These are phyloP conservation scores for Agarophyton chilense DNA, from an alignment of 23 red algal genomes.

Conservation along the genomic window DNA sequence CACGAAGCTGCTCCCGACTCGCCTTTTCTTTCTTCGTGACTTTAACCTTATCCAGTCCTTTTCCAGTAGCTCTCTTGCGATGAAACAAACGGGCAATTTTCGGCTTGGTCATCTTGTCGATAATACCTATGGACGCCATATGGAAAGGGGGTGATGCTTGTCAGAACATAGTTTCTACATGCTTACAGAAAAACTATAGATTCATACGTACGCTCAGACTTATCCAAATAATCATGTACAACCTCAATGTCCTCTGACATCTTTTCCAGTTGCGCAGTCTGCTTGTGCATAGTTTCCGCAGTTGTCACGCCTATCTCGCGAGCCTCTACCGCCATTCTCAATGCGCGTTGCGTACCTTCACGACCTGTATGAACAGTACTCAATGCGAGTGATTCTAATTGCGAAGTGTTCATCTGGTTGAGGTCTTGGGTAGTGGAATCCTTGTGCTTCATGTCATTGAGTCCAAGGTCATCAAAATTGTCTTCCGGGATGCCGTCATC, in stretches of 20 bases:
- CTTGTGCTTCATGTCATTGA: constrained; percentile 27
- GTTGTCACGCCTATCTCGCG: constrained; percentile 75
- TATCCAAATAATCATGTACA: constrained; percentile 79
- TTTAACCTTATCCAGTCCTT: constrained; percentile 80
- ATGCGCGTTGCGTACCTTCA: constrained; percentile 70
- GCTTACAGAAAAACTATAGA: not conserved
- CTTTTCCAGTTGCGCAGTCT: constrained; percentile 87
- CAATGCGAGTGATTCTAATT: constrained; percentile 55
- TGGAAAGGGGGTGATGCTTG: not conserved
- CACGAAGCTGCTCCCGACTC: constrained; percentile 48
- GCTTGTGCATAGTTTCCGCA: constrained; percentile 63
- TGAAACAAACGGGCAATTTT: constrained; percentile 68
- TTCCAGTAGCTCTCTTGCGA: constrained; percentile 43
- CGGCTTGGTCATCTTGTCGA: constrained; percentile 82
- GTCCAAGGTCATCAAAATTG: constrained; percentile 43
- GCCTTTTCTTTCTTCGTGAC: constrained; percentile 52
- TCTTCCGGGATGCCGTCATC: constrained; percentile 15
- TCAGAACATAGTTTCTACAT: not conserved
- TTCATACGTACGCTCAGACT: constrained; percentile 68
- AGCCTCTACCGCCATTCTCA: constrained; percentile 73
- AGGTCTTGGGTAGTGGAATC: constrained; percentile 23
- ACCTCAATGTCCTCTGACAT: constrained; percentile 82
- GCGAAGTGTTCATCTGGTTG: constrained; percentile 53
- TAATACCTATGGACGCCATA: not conserved
- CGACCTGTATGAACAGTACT: constrained; percentile 50